phyloP scores from a whole-genome alignment of 768 basidiomycete species.

The Termitomyces sp. region DNA sequence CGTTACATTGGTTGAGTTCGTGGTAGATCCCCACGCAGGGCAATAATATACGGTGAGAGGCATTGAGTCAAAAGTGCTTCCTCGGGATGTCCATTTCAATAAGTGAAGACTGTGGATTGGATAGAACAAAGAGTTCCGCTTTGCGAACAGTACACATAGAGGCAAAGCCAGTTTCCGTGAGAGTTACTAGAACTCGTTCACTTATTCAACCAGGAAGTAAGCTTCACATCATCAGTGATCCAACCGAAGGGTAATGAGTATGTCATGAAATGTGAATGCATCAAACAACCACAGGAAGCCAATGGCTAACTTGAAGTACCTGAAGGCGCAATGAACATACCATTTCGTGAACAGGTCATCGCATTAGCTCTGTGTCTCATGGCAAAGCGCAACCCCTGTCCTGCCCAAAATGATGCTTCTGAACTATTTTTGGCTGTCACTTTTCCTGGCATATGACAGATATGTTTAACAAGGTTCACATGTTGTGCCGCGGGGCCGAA shows the following conservation, averaged over 20 bases:
- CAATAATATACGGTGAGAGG: conserved; percentile 5
- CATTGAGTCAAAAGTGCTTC: background rate
- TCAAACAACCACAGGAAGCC: background rate
- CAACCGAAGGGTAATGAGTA: background rate
- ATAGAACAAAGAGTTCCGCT: background rate
- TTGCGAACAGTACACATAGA: background rate
- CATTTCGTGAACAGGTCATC: background rate
- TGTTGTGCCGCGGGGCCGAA: background rate
- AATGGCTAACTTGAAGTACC: background rate
- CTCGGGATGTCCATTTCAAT: conserved; percentile 1
- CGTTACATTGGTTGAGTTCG: background rate
- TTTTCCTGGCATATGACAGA: background rate
- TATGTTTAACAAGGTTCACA: background rate
- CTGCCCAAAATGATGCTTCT: background rate
- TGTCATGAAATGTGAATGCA: background rate
- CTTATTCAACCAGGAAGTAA: background rate
- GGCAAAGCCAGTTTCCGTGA: conserved; percentile 4
- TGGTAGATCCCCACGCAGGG: background rate
- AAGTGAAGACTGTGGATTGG: conserved; percentile 9
- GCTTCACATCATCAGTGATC: conserved; percentile 2
- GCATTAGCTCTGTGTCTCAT: background rate
- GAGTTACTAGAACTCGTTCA: background rate
- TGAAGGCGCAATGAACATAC: background rate
- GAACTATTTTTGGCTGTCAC: background rate
- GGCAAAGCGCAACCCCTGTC: background rate